Percentiles rank a stretch among this genome's conserved stretches.
phyloP scores from a whole-genome alignment of 768 basidiomycete species.

The Coprinopsis sp. region DNA sequence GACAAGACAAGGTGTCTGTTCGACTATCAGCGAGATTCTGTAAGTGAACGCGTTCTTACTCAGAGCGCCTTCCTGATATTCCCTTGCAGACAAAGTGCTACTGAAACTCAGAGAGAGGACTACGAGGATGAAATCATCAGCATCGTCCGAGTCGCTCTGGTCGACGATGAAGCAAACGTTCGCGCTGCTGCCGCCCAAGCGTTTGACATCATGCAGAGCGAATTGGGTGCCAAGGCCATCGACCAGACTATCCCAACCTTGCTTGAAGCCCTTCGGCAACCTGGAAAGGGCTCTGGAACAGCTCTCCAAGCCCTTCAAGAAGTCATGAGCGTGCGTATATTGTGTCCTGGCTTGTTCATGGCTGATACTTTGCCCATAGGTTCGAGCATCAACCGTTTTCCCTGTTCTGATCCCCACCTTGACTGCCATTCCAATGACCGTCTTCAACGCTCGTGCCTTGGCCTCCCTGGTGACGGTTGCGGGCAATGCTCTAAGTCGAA shows the following conservation, averaged over 20 bases:
- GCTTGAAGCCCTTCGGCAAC: slow-evolving; percentile 87
- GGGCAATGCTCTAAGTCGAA: slow-evolving; percentile 81
- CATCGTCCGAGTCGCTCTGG: slow-evolving; percentile 78
- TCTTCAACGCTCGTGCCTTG: slow-evolving; percentile 91
- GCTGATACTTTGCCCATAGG: slow-evolving; percentile 38
- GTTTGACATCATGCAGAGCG: slow-evolving; percentile 92
- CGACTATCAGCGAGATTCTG: slow-evolving; percentile 88
- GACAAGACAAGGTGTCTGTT: slow-evolving; percentile 80
- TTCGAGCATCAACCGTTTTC: slow-evolving; percentile 93
- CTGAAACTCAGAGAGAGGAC: slow-evolving; percentile 78
- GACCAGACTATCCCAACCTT: slow-evolving; percentile 96
- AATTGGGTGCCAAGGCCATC: slow-evolving; percentile 85
- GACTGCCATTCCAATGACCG: slow-evolving; percentile 84
- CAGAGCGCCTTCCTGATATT: slow-evolving; percentile 6
- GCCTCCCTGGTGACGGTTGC: slow-evolving; percentile 92
- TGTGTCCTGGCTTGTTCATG: not conserved
- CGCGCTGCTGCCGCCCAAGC: slow-evolving; percentile 82
- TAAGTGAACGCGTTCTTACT: slow-evolving; percentile 30
- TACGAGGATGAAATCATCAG: slow-evolving; percentile 86
- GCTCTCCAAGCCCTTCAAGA: slow-evolving; percentile 90
- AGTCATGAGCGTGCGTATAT: slow-evolving; percentile 78
- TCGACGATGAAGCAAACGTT: slow-evolving; percentile 84
- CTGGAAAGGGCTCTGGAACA: slow-evolving; percentile 91
- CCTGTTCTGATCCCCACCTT: slow-evolving; percentile 94
- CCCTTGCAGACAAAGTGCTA: slow-evolving; percentile 66